Percentiles rank a stretch among this genome's conserved stretches.
phyloP scores from a whole-genome alignment of 2,329 filamentous ascomycete genomes.

The Cladophialophora chaetospira region DNA sequence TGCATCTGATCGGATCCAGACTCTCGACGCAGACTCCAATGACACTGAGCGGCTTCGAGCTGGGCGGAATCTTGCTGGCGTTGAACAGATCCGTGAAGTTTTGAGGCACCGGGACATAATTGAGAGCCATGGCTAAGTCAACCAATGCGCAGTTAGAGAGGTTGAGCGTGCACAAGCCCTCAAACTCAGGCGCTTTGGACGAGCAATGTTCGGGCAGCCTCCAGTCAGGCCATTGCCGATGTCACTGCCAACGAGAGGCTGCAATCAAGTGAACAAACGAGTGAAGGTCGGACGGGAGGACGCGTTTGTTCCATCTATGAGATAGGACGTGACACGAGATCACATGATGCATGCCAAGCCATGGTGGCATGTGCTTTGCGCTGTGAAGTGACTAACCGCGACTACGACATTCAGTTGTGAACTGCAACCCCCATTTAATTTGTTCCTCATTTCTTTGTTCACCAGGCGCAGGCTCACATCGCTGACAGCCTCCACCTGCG shows the following conservation, averaged over 20 bases:
- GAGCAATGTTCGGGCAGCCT: too few species aligned
- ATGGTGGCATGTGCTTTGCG: constrained; percentile 18
- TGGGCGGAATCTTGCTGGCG: constrained; percentile 3
- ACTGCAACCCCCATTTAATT: constrained; percentile 14
- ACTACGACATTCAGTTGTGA: constrained; percentile 9
- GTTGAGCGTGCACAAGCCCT: neutral
- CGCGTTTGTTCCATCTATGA: too few species aligned
- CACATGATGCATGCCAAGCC: constrained; percentile 26
- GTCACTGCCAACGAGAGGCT: too few species aligned
- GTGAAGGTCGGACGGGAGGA: too few species aligned
- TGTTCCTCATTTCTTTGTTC: constrained; percentile 12
- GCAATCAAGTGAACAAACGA: too few species aligned
- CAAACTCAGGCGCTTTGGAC: neutral
- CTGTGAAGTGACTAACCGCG: constrained; percentile 3
- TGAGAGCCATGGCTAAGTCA: neutral
- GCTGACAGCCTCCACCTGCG: constrained; percentile 16
- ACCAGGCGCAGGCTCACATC: constrained; percentile 23
- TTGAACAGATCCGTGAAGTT: constrained; percentile 51
- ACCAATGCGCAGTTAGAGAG: neutral
- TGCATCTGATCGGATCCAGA: constrained; percentile 54
- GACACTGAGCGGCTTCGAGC: constrained; percentile 43
- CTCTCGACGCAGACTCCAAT: constrained; percentile 72
- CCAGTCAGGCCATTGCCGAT: too few species aligned
- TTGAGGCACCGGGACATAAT: constrained; percentile 35
- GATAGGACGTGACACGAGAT: neutral